phyloP scores from a whole-genome alignment of 257 asterid genomes.

The Rehmannia glutinosa region DNA sequence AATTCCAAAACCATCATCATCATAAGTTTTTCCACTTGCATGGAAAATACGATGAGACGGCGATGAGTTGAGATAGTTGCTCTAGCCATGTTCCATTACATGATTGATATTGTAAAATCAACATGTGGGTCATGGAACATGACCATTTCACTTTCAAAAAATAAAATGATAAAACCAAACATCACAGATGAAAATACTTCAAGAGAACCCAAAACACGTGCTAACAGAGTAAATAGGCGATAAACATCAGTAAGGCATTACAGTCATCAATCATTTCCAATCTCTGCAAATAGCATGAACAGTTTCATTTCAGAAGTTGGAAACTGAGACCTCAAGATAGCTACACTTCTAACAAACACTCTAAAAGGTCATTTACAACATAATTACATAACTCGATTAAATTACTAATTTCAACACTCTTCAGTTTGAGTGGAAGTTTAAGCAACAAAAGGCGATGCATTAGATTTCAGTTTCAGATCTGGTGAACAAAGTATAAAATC shows the following conservation, averaged over 20 bases:
- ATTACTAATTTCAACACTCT: background rate
- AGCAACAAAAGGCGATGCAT: background rate
- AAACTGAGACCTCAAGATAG: background rate
- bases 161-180: background rate
- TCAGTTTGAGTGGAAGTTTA: background rate
- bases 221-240: background rate
- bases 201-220: conserved; percentile 5
- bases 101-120: too few relatives aligned
- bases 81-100: too few relatives aligned
- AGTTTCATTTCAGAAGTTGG: conserved; percentile 7
- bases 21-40: too few relatives aligned
- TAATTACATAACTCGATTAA: background rate
- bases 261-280: conserved; percentile 5
- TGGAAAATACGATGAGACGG: too few relatives aligned
- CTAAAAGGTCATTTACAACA: background rate
- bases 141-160: too few relatives aligned
- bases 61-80: too few relatives aligned
- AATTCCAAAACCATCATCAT: too few relatives aligned
- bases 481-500: background rate
- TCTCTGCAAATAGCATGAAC: background rate
- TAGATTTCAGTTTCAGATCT: background rate
- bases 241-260: background rate
- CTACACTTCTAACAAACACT: background rate
- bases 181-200: background rate
- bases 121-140: too few relatives aligned